Base-by-base conservation (phyloP, 306 rosid species). In the Calophaca sinica region DNA sequence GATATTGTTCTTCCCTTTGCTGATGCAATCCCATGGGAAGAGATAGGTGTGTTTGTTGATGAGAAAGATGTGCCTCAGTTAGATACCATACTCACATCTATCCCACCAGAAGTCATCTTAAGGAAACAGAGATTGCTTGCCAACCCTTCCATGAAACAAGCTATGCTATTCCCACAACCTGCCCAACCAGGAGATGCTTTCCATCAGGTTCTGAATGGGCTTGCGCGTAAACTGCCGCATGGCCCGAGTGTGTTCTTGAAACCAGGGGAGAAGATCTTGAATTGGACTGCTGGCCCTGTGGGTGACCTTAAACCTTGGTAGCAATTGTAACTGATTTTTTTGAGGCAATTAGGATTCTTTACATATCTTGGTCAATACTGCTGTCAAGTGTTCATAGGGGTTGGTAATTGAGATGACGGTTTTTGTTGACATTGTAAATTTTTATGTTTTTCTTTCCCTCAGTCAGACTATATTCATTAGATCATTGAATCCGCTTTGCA, bases 1-100 rank as follows among this genome's bases (percentile, higher is more conserved):
- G 98, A 94, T 64, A 94, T 94, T 63, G 97, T 94, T 68, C 89
- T 94, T 4, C 98, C 98, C 12, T 94, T 94, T 78, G 98, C 98
- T 1, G 98, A 94, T 78, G 98, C 98, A 72, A 94, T 94, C 68
- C 98, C 98, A 9, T 94, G 97, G 98, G 98, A 94, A 82, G 96
- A 94, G 52, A 94, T 94, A 7, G 98, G 98, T 4, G 93, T 91
- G 55, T 91, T 82, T 78, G 86, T 94, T 71, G 94, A 84, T 35
- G 98, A 94, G 88, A 77, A 91, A 62, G 96, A 91, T 73, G 98
- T 94, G 8, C 91, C 97, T 48, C 74, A 84, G 84, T 85, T 94
- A 82, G 98, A 94, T 52, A 87, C 96, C 4, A 90, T 91, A 73
- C 92, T 94, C 68, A 91, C 96, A 41, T 89, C 98, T 7, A 89